phyloP scores from a whole-genome alignment of 495 filamentous ascomycete genomes.

The Hypoxylon subgilvum region DNA sequence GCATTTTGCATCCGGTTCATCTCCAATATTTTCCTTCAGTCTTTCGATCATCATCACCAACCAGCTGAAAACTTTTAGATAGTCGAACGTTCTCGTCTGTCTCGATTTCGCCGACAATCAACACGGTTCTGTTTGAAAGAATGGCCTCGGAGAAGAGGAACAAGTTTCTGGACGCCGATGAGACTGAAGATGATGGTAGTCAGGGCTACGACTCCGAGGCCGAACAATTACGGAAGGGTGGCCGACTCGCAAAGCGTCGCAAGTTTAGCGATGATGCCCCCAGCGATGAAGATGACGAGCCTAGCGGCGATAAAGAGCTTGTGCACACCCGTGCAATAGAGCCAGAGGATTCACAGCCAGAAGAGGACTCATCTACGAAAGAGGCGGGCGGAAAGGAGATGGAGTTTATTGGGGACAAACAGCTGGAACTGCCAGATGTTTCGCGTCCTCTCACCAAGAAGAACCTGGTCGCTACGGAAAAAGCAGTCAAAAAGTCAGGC shows the following conservation, averaged over 20 bases:
- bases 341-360: constrained; percentile 32
- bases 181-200: constrained; percentile 70
- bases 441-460: constrained; percentile 62
- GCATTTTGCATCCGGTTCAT: constrained; percentile 4
- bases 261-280: constrained; percentile 58
- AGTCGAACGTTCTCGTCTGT: neutral
- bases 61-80: neutral
- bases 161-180: constrained; percentile 72
- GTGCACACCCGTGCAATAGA: constrained; percentile 28
- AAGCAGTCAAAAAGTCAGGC: constrained; percentile 68
- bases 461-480: constrained; percentile 63
- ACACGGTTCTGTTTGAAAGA: neutral
- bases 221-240: constrained; percentile 68
- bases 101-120: neutral
- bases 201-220: constrained; percentile 73
- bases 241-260: constrained; percentile 68
- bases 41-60: neutral
- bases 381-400: constrained; percentile 25
- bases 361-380: constrained; percentile 26
- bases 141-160: constrained; percentile 77
- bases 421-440: constrained; percentile 50
- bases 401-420: constrained; percentile 23
- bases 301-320: constrained; percentile 38
- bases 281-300: constrained; percentile 46
- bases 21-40: constrained; percentile 23